Percentiles rank a stretch among this genome's conserved stretches.
phyloP scores from a whole-genome alignment of 352 stramenopile species.

The Pythium folliculosum region DNA sequence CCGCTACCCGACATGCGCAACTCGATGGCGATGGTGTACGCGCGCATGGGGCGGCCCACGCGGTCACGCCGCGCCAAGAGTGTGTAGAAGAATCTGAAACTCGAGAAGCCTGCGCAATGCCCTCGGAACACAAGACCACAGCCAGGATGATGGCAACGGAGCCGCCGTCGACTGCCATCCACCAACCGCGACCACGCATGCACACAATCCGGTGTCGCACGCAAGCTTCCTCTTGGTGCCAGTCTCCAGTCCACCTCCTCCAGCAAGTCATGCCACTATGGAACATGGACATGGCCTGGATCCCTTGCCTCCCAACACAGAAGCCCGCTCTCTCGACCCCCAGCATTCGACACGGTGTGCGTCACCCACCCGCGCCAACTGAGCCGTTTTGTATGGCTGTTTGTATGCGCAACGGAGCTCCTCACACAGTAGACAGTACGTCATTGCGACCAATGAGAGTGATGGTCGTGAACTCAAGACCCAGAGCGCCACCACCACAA shows the following conservation, averaged over 20 bases:
- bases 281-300: too few species aligned
- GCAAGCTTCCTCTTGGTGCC: too few species aligned
- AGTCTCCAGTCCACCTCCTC: too few species aligned
- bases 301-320: neutral
- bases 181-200: neutral
- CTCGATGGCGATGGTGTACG: constrained; percentile 24
- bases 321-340: neutral
- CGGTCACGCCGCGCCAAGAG: constrained; percentile 18
- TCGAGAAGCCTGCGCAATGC: too few species aligned
- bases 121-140: too few species aligned
- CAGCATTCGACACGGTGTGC: neutral
- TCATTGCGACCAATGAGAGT: constrained; percentile 9
- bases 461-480: constrained; percentile 13
- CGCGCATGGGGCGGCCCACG: constrained; percentile 20
- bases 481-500: neutral
- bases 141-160: too few species aligned
- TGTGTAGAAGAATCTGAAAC: constrained; percentile 6
- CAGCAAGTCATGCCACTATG: too few species aligned
- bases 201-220: neutral
- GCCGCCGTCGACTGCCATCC: neutral
- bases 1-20: constrained; percentile 27
- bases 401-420: constrained; percentile 8
- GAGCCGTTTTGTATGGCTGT: constrained; percentile 3
- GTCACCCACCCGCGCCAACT: neutral
- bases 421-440: neutral